Percentiles rank a stretch among this genome's conserved stretches.
Evolutionary conservation across 2,329 filamentous ascomycete species (phyloP).

Genomic region (Lojkania enalia): DNA sequence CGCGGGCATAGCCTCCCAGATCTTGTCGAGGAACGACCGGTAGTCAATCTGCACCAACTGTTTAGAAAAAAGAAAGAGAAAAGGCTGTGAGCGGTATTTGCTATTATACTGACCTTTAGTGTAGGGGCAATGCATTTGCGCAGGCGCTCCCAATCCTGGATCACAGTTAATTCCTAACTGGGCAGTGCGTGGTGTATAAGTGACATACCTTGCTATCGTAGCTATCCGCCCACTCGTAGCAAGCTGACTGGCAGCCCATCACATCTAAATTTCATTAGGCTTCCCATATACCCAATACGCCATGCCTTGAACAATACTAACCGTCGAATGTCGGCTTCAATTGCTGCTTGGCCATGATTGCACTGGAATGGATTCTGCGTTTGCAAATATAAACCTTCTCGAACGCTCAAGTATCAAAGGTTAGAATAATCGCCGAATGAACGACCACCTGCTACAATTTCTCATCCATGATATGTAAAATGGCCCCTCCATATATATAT

Average conservation of each 20-base stretch:
- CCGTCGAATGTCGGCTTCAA: constrained; percentile 42
- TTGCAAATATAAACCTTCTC: too few species aligned
- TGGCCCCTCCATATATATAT: too few species aligned
- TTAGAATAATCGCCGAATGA: too few species aligned
- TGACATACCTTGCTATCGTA: constrained; percentile 61
- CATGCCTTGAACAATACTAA: constrained; percentile 13
- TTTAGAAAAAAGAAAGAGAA: too few species aligned
- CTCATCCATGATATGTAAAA: too few species aligned
- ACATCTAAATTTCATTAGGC: constrained; percentile 43
- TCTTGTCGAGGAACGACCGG: constrained; percentile 58
- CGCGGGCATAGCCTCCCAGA: constrained; percentile 61
- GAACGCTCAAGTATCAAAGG: too few species aligned
- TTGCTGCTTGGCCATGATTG: constrained; percentile 37
- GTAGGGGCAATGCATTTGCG: constrained; percentile 65
- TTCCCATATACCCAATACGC: background rate
- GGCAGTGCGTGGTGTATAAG: background rate
- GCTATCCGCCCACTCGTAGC: constrained; percentile 67
- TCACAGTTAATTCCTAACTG: constrained; percentile 11
- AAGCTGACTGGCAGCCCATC: constrained; percentile 53
- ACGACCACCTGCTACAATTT: too few species aligned
- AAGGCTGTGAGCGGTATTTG: constrained; percentile 48
- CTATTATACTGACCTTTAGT: constrained; percentile 40
- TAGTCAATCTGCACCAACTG: constrained; percentile 69
- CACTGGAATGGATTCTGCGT: too few species aligned
- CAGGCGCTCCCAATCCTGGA: constrained; percentile 62